Base-by-base conservation (phyloP, 805 yeast species). In the Vanderwaltozyma yarrowii region DNA sequence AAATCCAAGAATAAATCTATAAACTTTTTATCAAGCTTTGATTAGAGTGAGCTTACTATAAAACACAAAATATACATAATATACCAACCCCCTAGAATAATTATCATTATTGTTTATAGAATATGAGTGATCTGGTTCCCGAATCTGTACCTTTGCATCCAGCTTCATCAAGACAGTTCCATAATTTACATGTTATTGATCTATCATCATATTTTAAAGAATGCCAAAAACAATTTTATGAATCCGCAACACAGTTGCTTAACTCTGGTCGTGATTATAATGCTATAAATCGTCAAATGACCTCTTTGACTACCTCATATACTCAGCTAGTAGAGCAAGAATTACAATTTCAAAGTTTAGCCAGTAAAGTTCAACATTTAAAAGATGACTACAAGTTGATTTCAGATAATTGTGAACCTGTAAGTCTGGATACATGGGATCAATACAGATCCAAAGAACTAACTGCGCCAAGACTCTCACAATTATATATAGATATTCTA, bases 341-440 rank as follows among this genome's bases (percentile, higher is more conserved):
- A 32, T 17, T 13, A 11, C 36, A 36, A 5, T 41, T 44, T 11
- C 21, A 30, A 10, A 19, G 14, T 6, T 37, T 44, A 8, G 21
- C 31, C n/a, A 21, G 32, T 1, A 31, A 30, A 7, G 18, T 52
- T n/a, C 25, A 32, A n/a, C 30, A 20, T 4, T 33, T 43, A 3
- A 51, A 51, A 36, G 18, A 41, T 12, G 35, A 40, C 11, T 51
- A 46, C 33, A 45, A 42, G 18, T 12, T 32, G 7, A 19, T 14
- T 11, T 41, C 50, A 10, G 48, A 46, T 14, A 34, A 36, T 14
- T 43, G 42, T 27, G 47, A 45, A 9, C 43, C 43, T 3, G 38
- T 51, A 14, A 39, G 40, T 7, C 39, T 50, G 14, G 44, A 43
- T 14, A 49, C 40, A n/a, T 52, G 58, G 60, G 47, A 44, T 14